These are phyloP conservation scores for Globisporangium nunn DNA, from an alignment of 352 stramenopile species.

Conservation along the genomic window DNA sequence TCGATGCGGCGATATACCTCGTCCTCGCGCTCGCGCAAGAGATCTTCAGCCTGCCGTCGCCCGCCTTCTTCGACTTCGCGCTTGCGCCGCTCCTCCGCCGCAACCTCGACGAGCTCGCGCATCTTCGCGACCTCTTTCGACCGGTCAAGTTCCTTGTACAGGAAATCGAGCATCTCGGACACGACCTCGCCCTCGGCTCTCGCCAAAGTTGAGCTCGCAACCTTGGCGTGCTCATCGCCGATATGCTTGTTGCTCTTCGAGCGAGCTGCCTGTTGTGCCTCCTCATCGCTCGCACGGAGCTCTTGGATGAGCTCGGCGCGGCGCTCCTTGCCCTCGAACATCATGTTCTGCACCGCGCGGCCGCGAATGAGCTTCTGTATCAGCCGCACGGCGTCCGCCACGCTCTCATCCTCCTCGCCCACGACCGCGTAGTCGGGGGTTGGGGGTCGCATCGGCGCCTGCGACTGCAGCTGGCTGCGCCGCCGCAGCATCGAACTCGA, in stretches of 20 bases:
- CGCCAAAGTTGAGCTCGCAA: slow-evolving; percentile 40
- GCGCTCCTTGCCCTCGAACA: slow-evolving; percentile 89
- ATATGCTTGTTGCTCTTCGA: slow-evolving; percentile 8
- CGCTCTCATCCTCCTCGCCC: slow-evolving; percentile 36
- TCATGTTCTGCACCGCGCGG: slow-evolving; percentile 90
- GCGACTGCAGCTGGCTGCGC: slow-evolving; percentile 34
- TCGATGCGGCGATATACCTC: slow-evolving; percentile 74
- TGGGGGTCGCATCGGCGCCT: slow-evolving; percentile 55
- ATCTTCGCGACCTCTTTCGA: slow-evolving; percentile 74
- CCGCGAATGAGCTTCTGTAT: slow-evolving; percentile 87
- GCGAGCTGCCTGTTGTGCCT: slow-evolving; percentile 11
- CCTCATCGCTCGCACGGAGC: slow-evolving; percentile 70
- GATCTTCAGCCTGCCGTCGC: slow-evolving; percentile 79
- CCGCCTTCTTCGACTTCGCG: slow-evolving; percentile 85
- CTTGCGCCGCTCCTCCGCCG: slow-evolving; percentile 54
- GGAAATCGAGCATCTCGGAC: slow-evolving; percentile 83
- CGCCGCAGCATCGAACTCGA: slow-evolving; percentile 14
- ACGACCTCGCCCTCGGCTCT: slow-evolving; percentile 85
- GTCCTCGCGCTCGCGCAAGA: slow-evolving; percentile 75
- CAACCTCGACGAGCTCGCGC: slow-evolving; percentile 59
- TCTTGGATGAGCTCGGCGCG: slow-evolving; percentile 85
- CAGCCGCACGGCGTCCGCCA: slow-evolving; percentile 64
- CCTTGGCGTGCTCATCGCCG: slow-evolving; percentile 33
- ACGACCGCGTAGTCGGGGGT: slow-evolving; percentile 63
- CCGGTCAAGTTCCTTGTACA: slow-evolving; percentile 86